A percentile compares a stretch with the other conserved stretches of the same genome.
phyloP scores from a whole-genome alignment of 1,284 basidiomycete species.

The Pyrrhoderma noxium region DNA sequence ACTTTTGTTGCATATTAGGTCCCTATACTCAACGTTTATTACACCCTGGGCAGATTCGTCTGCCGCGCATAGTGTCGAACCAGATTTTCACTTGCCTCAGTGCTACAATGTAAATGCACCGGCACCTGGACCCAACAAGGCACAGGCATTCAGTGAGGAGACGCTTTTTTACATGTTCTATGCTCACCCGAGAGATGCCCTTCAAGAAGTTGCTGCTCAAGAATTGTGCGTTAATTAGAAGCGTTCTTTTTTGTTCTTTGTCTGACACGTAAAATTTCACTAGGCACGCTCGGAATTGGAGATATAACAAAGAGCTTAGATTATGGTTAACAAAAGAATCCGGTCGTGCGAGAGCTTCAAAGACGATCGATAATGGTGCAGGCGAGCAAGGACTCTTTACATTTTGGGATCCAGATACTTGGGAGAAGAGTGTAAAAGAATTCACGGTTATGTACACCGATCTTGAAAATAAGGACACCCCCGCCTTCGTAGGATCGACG shows the following conservation, averaged over 20 bases:
- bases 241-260: neutral
- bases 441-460: constrained; percentile 83
- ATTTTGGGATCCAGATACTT: constrained; percentile 87
- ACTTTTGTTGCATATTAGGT: constrained; percentile 38
- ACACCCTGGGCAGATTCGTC: constrained; percentile 94
- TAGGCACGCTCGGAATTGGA: constrained; percentile 96
- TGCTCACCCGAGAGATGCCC: constrained; percentile 83
- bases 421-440: constrained; percentile 82
- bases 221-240: constrained; percentile 66
- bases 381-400: constrained; percentile 84
- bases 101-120: constrained; percentile 95
- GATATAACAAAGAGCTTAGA: constrained; percentile 93
- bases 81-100: constrained; percentile 85
- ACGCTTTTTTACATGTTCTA: constrained; percentile 99
- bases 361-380: constrained; percentile 77
- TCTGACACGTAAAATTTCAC: constrained; percentile 8
- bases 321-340: constrained; percentile 95
- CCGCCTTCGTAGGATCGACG: constrained; percentile 53
- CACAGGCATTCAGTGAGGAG: constrained; percentile 89
- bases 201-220: constrained; percentile 93
- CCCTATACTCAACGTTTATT: constrained; percentile 90
- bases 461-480: constrained; percentile 76
- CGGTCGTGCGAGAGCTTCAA: constrained; percentile 64
- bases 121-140: constrained; percentile 82
- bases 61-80: constrained; percentile 77